phyloP scores from a whole-genome alignment of 2,329 filamentous ascomycete species.

The Fusarium sp. region DNA sequence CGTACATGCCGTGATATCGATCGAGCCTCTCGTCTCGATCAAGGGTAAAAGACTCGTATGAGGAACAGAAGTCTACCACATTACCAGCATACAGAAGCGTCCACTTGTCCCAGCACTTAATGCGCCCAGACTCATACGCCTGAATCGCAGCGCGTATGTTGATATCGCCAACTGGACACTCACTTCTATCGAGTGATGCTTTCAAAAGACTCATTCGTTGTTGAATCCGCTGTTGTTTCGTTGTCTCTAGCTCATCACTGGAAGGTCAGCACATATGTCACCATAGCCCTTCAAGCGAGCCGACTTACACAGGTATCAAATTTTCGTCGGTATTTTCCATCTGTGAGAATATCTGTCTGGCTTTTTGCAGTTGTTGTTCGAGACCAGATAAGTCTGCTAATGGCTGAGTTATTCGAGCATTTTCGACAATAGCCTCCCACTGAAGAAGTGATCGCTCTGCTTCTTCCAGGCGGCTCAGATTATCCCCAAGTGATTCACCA shows the following conservation, averaged over 20 bases:
- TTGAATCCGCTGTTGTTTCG: slow-evolving; percentile 29
- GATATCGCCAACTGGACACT: slow-evolving; percentile 10
- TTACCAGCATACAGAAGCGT: slow-evolving; percentile 39
- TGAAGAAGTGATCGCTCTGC: slow-evolving; percentile 39
- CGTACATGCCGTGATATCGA: slow-evolving; percentile 34
- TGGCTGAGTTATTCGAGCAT: slow-evolving; percentile 31
- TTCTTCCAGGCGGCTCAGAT: slow-evolving; percentile 37
- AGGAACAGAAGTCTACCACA: slow-evolving; percentile 33
- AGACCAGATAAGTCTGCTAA: slow-evolving; percentile 36
- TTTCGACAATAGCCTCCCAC: slow-evolving; percentile 41
- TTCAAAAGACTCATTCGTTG: slow-evolving; percentile 22
- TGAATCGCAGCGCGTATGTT: slow-evolving; percentile 38
- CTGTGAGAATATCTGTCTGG: slow-evolving; percentile 7
- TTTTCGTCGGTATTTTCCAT: slow-evolving; percentile 42
- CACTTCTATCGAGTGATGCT: slow-evolving; percentile 9
- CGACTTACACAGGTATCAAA: slow-evolving; percentile 30
- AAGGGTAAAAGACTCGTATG: slow-evolving; percentile 41
- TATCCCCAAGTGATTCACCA: slow-evolving; percentile 36
- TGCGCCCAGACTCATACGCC: slow-evolving; percentile 31
- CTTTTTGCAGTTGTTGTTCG: slow-evolving; percentile 26
- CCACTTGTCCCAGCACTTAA: slow-evolving; percentile 41
- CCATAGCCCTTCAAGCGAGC: background rate
- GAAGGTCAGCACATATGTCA: slow-evolving; percentile 1
- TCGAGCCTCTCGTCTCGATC: slow-evolving; percentile 38
- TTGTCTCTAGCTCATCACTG: slow-evolving; percentile 41